Evolutionary conservation across 352 stramenopile genomes (phyloP), one percentile per base, ranked within the genome.

Genomic region (Thalassiosira gravida): DNA sequence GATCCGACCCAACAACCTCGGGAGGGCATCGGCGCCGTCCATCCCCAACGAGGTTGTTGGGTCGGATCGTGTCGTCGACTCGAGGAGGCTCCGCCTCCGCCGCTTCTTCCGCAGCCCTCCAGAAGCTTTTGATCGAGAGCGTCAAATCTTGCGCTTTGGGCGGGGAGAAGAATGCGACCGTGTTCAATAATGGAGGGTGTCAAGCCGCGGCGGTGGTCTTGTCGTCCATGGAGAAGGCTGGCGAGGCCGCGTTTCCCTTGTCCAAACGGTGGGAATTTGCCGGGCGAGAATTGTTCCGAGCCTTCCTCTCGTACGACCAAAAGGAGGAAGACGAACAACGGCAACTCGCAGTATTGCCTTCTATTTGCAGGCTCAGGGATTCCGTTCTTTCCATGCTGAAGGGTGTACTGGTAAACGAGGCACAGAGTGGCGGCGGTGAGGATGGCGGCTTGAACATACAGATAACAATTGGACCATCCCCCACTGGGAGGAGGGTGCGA

Each of bases 401-500:
- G 67, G 87, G 82, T 29, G 64, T 82, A 11, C 67, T 81, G 14
- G 77, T 90, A 20, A 77, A 74, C 25, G 66, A 83, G 59, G 39
- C 74, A 13, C 74, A 85, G 42, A n/a, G n/a, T n/a, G n/a, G n/a
- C n/a, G n/a, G n/a, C n/a, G 39, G 66, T 35, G 74, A 64, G 37
- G 75, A 59, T 55, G 69, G 74, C 63, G 67, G 72, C 0, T 27
- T 73, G 64, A 76, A 59, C 42, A 66, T 90, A 30, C 80, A 87
- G 42, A 92, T 94, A 63, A 85, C 75, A 3, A 84, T 90, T 62
- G 90, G 90, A n/a, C 87, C 90, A 22, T 74, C 73, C 22, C 56
- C 52, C 29, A 74, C 58, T 39, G 87, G 90, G 27, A 75, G 83
- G 16, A 68, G 90, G 72, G 62, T 62, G n/a, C 46, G 87, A 55